phyloP scores from a whole-genome alignment of 441 rosid genomes.

The Jatropha multifida region DNA sequence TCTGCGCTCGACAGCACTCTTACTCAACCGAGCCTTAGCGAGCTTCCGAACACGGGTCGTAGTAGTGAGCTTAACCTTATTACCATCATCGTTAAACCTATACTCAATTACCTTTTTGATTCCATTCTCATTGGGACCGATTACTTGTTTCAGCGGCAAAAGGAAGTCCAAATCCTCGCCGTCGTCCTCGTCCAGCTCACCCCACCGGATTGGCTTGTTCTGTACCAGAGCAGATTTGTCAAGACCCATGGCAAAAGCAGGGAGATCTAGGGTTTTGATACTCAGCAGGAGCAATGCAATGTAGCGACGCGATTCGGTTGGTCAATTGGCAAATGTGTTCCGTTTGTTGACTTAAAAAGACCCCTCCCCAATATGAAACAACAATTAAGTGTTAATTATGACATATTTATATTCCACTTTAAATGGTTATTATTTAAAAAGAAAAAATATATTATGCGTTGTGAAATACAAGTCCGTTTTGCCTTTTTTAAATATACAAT shows the following conservation, averaged over 20 bases:
- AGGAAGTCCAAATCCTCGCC: slow-evolving; percentile 66
- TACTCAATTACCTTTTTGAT: slow-evolving; percentile 63
- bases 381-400: too few species aligned
- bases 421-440: too few species aligned
- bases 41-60: slow-evolving; percentile 64
- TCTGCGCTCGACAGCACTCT: slow-evolving; percentile 64
- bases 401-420: too few species aligned
- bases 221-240: slow-evolving; percentile 3
- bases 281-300: too few species aligned
- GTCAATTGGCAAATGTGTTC: too few species aligned
- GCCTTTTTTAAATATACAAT: too few species aligned
- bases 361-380: too few species aligned
- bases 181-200: slow-evolving; percentile 65
- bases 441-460: too few species aligned
- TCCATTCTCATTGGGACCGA: slow-evolving; percentile 83
- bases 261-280: background rate
- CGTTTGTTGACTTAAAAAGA: too few species aligned
- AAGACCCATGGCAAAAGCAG: background rate
- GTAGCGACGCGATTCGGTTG: too few species aligned
- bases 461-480: too few species aligned
- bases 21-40: slow-evolving; percentile 61
- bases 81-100: slow-evolving; percentile 70
- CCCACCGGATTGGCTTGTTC: slow-evolving; percentile 60
- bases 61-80: slow-evolving; percentile 66
- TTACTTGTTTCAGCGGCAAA: slow-evolving; percentile 64